Evolutionary conservation across 768 basidiomycete species (phyloP).

Genomic region (Termitomyces bulborhizus): DNA sequence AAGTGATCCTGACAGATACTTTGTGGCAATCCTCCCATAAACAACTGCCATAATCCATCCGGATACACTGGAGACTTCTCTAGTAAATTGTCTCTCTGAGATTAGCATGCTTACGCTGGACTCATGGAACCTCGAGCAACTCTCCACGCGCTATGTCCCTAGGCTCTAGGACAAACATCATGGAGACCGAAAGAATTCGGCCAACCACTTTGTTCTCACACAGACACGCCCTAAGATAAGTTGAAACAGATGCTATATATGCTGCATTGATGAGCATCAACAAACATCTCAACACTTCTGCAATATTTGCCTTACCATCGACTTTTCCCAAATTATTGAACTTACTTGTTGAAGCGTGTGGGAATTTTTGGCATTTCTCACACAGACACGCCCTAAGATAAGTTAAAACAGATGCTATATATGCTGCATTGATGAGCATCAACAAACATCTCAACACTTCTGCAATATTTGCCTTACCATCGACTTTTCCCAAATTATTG

Average conservation of each 20-base stretch:
- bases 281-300: neutral
- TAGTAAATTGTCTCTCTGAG: neutral
- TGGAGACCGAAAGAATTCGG: neutral
- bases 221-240: too few species aligned
- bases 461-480: neutral
- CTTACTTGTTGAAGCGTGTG: neutral
- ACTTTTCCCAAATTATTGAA: neutral
- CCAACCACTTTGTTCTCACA: too few species aligned
- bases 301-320: neutral
- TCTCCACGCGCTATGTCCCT: neutral
- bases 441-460: neutral
- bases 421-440: neutral
- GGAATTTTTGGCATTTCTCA: too few species aligned
- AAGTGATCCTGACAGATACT: neutral
- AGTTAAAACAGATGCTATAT: too few species aligned
- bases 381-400: too few species aligned
- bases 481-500: neutral
- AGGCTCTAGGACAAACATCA: neutral
- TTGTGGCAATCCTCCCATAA: neutral
- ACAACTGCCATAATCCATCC: neutral
- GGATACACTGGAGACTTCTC: neutral
- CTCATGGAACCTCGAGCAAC: neutral
- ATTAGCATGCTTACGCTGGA: neutral
- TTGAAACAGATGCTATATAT: too few species aligned
- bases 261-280: neutral